These are phyloP conservation scores for Glaciozyma martinii DNA, from an alignment of 768 basidiomycete genomes.

Conservation along the genomic window DNA sequence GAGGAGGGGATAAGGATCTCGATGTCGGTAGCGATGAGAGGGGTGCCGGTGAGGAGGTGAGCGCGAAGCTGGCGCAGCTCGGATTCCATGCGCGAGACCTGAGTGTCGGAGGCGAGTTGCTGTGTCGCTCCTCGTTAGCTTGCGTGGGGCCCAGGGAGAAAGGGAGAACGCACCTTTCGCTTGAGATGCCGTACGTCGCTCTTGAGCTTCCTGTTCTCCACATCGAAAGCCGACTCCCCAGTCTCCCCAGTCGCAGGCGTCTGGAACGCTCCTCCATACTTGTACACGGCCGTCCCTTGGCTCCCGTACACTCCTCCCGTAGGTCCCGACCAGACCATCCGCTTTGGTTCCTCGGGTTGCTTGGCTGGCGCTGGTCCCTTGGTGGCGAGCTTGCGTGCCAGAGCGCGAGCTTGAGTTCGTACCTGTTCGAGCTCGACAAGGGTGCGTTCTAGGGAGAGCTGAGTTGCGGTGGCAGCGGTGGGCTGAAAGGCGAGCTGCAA, in stretches of 20 bases:
- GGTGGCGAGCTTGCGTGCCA: conserved; percentile 20
- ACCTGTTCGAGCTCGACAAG: conserved; percentile 33
- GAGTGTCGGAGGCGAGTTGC: conserved; percentile 4
- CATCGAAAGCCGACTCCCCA: too few species aligned
- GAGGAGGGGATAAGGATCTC: not conserved
- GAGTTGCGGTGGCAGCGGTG: not conserved
- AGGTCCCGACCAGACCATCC: not conserved
- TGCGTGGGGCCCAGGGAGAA: not conserved
- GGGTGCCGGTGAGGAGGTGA: conserved; percentile 13
- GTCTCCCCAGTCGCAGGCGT: too few species aligned
- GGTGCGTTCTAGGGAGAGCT: conserved; percentile 24
- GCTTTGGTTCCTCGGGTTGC: not conserved
- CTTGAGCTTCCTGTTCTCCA: too few species aligned
- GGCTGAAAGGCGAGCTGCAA: not conserved
- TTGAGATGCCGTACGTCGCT: not conserved
- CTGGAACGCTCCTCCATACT: too few species aligned
- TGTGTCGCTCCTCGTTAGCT: not conserved
- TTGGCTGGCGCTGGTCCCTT: not conserved
- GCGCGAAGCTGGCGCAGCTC: conserved; percentile 24
- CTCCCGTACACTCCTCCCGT: not conserved
- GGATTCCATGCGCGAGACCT: conserved; percentile 2
- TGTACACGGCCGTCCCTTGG: too few species aligned
- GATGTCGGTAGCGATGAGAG: conserved; percentile 12
- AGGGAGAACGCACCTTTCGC: not conserved
- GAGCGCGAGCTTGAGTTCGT: not conserved